Conservation (phyloP, 306 rosid species). For the Carpinus fangiana region DNA sequence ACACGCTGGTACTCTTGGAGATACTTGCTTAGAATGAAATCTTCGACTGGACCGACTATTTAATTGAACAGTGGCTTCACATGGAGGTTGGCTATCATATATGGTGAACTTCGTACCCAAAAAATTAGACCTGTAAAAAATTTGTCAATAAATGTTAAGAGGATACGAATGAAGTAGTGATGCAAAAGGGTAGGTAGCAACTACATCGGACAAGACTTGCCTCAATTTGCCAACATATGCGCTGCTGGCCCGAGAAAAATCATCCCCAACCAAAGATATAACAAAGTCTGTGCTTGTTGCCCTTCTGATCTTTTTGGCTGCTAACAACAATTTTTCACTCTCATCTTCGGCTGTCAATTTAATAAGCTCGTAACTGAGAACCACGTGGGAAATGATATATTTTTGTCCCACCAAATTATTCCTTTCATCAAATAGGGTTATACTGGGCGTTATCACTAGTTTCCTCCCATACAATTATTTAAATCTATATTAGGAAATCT, state of each 20-base stretch:
- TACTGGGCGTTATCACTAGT: neutral
- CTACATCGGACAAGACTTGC: slow-evolving; percentile 40
- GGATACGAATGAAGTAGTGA: slow-evolving; percentile 15
- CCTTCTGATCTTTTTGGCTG: slow-evolving; percentile 80
- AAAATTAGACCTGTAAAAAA: slow-evolving; percentile 73
- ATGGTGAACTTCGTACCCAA: slow-evolving; percentile 73
- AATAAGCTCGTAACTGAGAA: slow-evolving; percentile 30
- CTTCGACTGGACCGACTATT: slow-evolving; percentile 46
- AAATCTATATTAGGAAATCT: neutral
- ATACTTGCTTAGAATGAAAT: slow-evolving; percentile 65
- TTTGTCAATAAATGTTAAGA: slow-evolving; percentile 28
- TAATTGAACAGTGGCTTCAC: slow-evolving; percentile 30
- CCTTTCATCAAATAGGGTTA: slow-evolving; percentile 3
- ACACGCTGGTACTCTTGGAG: slow-evolving; percentile 73
- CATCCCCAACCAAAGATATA: slow-evolving; percentile 66
- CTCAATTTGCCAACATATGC: slow-evolving; percentile 73
- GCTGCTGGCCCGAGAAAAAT: slow-evolving; percentile 68
- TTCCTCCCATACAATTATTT: neutral
- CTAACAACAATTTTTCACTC: slow-evolving; percentile 66
- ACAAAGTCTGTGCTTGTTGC: slow-evolving; percentile 69
- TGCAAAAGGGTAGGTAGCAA: neutral
- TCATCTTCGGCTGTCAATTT: slow-evolving; percentile 64
- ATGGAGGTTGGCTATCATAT: slow-evolving; percentile 62
- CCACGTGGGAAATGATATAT: slow-evolving; percentile 2
- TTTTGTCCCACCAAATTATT: slow-evolving; percentile 15